Base-by-base conservation (phyloP, 768 basidiomycete species). In the Clitopilus passeckerianus region DNA sequence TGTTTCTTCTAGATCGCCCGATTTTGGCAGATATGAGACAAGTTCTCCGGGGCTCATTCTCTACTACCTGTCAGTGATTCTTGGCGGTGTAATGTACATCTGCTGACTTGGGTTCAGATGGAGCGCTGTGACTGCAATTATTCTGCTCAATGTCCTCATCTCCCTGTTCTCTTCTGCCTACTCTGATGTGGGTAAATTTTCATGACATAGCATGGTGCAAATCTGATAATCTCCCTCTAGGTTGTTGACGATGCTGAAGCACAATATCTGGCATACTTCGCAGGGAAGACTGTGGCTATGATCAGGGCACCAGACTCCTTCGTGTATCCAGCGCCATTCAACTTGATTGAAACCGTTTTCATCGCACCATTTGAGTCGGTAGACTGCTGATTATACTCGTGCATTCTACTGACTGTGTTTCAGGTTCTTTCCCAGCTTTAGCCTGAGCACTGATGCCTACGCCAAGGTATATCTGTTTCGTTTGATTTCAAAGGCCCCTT, bases 161-260 rank as follows among this genome's bases (percentile, higher is more conserved):
- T 97, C 95, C n/a, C 75, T 98, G 65, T 97, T 97, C 70, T 87
- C 94, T 16, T 92, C 93, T 54, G 93, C 94, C 0, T 96, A 96
- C 67, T 85, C 87, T 10, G 94, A 95, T 65, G 93, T 91, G 58
- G 70, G 81, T 74, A n/a, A 23, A 6, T 46, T 46, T 44, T 55
- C 27, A 24, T 18, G n/a, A 20, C 35, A 18, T 10, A 63, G 56
- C 44, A 16, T 56, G 35, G 33, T 14, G 18, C 18, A n/a, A 16
- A 55, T 18, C 22, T 23, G 56, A 57, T 20, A 43, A 24, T 50
- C 55, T 8, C 27, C 9, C 5, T n/a, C n/a, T 60, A 93, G 91
- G 83, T 93, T 7, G 80, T 93, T 1, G 84, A 82, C 34, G 88
- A 95, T 64, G 93, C 94, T 1, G 90, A 91, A 68, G 93, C 93